Percentiles rank a stretch among this genome's conserved stretches.
phyloP scores from a whole-genome alignment of 2,329 filamentous ascomycete genomes.

The Penicillium glabrum region DNA sequence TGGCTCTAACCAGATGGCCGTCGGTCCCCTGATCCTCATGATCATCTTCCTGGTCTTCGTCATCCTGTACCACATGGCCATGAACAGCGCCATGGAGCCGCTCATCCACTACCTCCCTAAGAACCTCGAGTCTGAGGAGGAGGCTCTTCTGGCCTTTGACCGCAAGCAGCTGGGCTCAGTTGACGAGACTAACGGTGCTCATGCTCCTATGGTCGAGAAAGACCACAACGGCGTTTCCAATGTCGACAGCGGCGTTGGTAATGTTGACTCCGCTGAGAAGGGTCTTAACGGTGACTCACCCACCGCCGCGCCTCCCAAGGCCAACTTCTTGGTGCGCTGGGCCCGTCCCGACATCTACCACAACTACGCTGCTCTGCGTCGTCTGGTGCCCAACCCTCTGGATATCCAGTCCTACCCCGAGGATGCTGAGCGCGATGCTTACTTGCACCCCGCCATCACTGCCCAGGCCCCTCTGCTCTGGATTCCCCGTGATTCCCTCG shows the following conservation, averaged over 20 bases:
- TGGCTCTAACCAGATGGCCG: constrained; percentile 60
- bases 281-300: constrained; percentile 25
- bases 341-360: constrained; percentile 75
- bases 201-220: not conserved
- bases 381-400: constrained; percentile 62
- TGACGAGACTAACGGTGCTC: constrained; percentile 16
- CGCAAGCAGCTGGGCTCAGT: constrained; percentile 17
- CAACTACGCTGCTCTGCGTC: constrained; percentile 69
- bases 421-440: constrained; percentile 66
- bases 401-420: constrained; percentile 60
- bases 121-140: constrained; percentile 62
- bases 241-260: constrained; percentile 30
- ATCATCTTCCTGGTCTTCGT: constrained; percentile 74
- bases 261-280: constrained; percentile 35
- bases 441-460: constrained; percentile 69
- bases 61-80: constrained; percentile 68
- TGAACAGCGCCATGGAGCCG: constrained; percentile 72
- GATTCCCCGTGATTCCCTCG: constrained; percentile 75
- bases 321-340: constrained; percentile 53
- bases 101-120: constrained; percentile 77
- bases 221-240: constrained; percentile 28
- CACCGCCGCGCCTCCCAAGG: constrained; percentile 30
- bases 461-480: constrained; percentile 70
- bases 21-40: constrained; percentile 73
- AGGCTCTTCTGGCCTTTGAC: constrained; percentile 45